Percentiles rank a stretch among this genome's conserved stretches.
phyloP scores from a whole-genome alignment of 306 rosid species.

The Canavalia gladiata region DNA sequence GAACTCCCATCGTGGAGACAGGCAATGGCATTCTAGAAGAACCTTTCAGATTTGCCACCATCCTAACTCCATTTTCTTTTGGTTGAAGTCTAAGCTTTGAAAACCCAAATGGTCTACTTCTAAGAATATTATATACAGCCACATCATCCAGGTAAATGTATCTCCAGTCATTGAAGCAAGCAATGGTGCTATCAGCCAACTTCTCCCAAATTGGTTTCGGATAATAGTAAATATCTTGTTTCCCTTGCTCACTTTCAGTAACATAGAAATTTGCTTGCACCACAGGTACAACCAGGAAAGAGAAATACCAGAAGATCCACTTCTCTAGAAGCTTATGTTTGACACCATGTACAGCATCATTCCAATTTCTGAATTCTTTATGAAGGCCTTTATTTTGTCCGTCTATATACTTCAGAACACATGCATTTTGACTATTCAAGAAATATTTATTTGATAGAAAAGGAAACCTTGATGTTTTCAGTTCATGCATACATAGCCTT shows the following conservation, averaged over 20 bases:
- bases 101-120: conserved; percentile 82
- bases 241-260: conserved; percentile 83
- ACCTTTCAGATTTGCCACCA: conserved; percentile 86
- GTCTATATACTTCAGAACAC: conserved; percentile 41
- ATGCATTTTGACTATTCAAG: conserved; percentile 50
- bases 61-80: conserved; percentile 81
- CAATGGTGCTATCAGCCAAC: conserved; percentile 59
- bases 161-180: conserved; percentile 63
- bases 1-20: conserved; percentile 46
- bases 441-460: conserved; percentile 62
- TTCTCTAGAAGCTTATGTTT: conserved; percentile 72
- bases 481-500: conserved; percentile 70
- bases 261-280: conserved; percentile 89
- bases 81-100: conserved; percentile 90
- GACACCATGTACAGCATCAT: conserved; percentile 51
- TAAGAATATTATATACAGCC: conserved; percentile 67
- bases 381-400: conserved; percentile 44
- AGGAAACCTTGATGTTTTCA: conserved; percentile 74
- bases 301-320: conserved; percentile 91
- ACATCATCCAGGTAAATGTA: conserved; percentile 66
- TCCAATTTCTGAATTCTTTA: conserved; percentile 50
- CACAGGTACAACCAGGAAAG: conserved; percentile 75
- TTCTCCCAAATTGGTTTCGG: conserved; percentile 82
- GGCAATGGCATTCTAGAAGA: conserved; percentile 65
- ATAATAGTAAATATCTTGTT: conserved; percentile 75